phyloP scores from a whole-genome alignment of 2,329 filamentous ascomycete species.

The Cladobotryum protrusum region DNA sequence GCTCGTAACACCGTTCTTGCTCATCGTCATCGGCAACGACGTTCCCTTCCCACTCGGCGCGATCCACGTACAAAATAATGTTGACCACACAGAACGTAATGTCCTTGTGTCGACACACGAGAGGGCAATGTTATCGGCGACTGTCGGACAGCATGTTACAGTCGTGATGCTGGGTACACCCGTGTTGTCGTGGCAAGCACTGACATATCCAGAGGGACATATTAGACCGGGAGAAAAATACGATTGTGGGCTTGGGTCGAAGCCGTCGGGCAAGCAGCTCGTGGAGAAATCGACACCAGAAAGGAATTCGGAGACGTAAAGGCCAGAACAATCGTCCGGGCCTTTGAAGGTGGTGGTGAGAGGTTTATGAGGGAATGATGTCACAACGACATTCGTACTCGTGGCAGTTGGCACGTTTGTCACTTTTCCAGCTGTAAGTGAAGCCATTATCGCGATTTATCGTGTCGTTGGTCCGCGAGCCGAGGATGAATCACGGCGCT shows the following conservation, averaged over 20 bases:
- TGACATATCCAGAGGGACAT: constrained; percentile 27
- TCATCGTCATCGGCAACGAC: constrained; percentile 21
- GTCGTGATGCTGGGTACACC: constrained; percentile 24
- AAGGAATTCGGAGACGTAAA: constrained; percentile 15
- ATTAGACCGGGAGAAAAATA: constrained; percentile 28
- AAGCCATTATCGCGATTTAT: too few species aligned
- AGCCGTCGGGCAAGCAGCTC: constrained; percentile 24
- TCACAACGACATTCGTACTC: constrained; percentile 9
- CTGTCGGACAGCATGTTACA: constrained; percentile 30
- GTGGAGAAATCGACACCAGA: constrained; percentile 27
- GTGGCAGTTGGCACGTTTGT: background rate
- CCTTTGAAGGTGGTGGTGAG: constrained; percentile 22
- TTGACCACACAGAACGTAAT: constrained; percentile 18
- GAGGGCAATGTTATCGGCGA: constrained; percentile 20
- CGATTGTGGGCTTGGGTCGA: constrained; percentile 19
- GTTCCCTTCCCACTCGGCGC: constrained; percentile 19
- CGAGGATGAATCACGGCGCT: too few species aligned
- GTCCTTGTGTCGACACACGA: constrained; percentile 22
- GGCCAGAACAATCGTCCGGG: constrained; percentile 16
- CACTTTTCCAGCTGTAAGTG: background rate
- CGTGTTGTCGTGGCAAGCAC: constrained; percentile 22
- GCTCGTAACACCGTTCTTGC: constrained; percentile 16
- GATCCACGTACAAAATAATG: constrained; percentile 29
- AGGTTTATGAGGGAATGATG: constrained; percentile 19
- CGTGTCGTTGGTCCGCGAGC: too few species aligned